Percentiles rank a stretch among this genome's conserved stretches.
Evolutionary conservation across 768 basidiomycete species (phyloP).

Genomic region (Leccinum uliginosum): DNA sequence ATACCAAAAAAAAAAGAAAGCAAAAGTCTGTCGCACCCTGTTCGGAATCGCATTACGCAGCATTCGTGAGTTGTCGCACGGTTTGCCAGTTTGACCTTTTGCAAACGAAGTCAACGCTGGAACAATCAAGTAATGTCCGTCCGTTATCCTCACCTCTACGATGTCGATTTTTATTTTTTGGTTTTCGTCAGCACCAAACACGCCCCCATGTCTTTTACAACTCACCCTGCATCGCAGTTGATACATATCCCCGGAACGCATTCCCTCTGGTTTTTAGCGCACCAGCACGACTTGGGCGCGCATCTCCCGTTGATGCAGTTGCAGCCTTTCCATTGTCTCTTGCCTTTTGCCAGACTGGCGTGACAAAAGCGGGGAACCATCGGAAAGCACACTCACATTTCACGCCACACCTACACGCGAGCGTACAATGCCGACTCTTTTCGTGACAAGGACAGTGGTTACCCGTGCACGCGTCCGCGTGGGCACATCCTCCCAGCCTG

Average conservation of each 20-base stretch:
- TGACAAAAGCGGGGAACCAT: not conserved
- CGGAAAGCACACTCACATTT: slow-evolving; percentile 31
- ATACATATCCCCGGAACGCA: slow-evolving; percentile 52
- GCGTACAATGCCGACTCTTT: slow-evolving; percentile 39
- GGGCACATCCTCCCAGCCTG: slow-evolving; percentile 40
- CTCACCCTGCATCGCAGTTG: slow-evolving; percentile 41
- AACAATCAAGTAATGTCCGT: too few species aligned
- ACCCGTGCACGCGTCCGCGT: slow-evolving; percentile 44
- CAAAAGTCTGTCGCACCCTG: slow-evolving; percentile 19
- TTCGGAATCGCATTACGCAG: slow-evolving; percentile 12
- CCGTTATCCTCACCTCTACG: slow-evolving; percentile 19
- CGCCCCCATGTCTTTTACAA: too few species aligned
- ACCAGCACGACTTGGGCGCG: slow-evolving; percentile 31
- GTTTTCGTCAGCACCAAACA: too few species aligned
- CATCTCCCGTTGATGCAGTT: slow-evolving; percentile 29
- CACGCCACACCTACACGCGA: slow-evolving; percentile 44
- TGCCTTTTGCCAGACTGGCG: slow-evolving; percentile 8
- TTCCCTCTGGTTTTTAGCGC: slow-evolving; percentile 35
- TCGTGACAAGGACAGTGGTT: slow-evolving; percentile 39
- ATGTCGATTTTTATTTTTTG: not conserved
- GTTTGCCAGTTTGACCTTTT: slow-evolving; percentile 20
- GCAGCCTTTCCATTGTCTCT: slow-evolving; percentile 15
- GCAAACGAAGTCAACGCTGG: not conserved
- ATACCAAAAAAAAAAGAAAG: not conserved
- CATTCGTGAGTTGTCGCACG: slow-evolving; percentile 29